Base-by-base conservation (phyloP, 2,329 filamentous ascomycete genomes). In the Sclerotinia borealis region DNA sequence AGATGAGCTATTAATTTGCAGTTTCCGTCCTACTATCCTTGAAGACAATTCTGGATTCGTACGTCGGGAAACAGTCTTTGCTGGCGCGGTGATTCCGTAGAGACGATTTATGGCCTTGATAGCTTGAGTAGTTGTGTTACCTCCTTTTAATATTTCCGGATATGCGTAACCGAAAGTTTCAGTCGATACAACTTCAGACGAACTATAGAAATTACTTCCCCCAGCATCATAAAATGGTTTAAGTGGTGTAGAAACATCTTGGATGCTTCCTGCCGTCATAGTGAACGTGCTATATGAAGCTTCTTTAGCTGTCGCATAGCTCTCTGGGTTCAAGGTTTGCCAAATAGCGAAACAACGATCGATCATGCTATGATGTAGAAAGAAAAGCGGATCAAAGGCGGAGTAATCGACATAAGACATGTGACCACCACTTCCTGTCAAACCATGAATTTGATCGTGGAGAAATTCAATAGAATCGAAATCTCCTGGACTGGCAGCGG, bases 381-480 rank as follows among this genome's bases (percentile, higher is more conserved):
- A 78, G 77, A 82, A 82, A 2, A 80, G 64, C 4, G 79, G 76
- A 63, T 82, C 80, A 64, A 80, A 81, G 9, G 75, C 76, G 2
- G 79, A 77, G 66, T 77, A 77, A 61, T 77, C 75, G 22, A 80
- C 70, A 34, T 75, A 74, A 9, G 79, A 68, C 69, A 81, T 80
- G 65, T 80, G 75, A 1, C 89, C 88, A 41, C 81, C 80, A 64
- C 76, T 74, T 60, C 82, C 77, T 4, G 39, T 37, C 83, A 89
- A 4, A 82, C 79, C 55, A 82, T 89, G 86, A 45, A 89, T 79
- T 13, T 81, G 79, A 71, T 89, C 85, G 68, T 89, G 86, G 4
- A 89, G 75, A 0, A 83, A 81, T 72, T 89, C 86, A 39, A 89
- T 75, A 13, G 87, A 90, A 72, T 91, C 88, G 58, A 82, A 82